Percentiles rank a stretch among this genome's conserved stretches.
Conservation (phyloP, 345 rosid species). For the Gynandropsis gynandra region DNA sequence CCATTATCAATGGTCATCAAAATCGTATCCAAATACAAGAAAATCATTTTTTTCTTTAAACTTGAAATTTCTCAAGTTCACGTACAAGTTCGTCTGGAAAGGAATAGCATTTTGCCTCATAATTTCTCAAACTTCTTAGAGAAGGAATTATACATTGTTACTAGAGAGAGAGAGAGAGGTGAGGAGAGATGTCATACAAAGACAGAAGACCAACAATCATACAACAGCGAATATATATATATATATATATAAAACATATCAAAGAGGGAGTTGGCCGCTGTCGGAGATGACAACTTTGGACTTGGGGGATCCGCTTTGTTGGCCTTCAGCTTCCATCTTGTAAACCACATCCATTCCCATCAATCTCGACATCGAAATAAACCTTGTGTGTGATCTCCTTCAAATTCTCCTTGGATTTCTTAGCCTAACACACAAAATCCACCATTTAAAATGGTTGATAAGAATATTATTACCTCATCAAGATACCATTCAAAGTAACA, state of each 20-base stretch:
- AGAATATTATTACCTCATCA: not conserved
- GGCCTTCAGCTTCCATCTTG: slow-evolving; percentile 94
- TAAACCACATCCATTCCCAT: slow-evolving; percentile 92
- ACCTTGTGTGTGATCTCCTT: slow-evolving; percentile 88
- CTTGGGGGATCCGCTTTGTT: slow-evolving; percentile 78
- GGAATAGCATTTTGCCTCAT: too few species aligned
- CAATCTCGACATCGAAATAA: slow-evolving; percentile 85
- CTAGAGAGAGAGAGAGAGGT: too few species aligned
- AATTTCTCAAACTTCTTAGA: too few species aligned
- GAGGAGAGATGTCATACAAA: too few species aligned
- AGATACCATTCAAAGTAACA: not conserved
- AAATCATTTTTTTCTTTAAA: too few species aligned
- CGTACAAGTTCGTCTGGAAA: too few species aligned
- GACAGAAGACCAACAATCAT: too few species aligned
- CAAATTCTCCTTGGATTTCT: slow-evolving; percentile 39
- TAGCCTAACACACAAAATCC: slow-evolving; percentile 47
- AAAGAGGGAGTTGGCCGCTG: slow-evolving; percentile 87
- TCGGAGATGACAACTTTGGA: slow-evolving; percentile 82
- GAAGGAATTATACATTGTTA: too few species aligned
- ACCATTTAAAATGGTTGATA: slow-evolving; percentile 6
- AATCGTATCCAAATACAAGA: too few species aligned
- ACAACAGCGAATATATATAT: too few species aligned
- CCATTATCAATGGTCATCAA: too few species aligned
- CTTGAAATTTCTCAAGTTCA: too few species aligned
- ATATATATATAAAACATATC: slow-evolving; percentile 16